Percentiles rank a stretch among this genome's conserved stretches.
Conservation (phyloP, 129 eudicot genomes). For the Artemisia annua region DNA sequence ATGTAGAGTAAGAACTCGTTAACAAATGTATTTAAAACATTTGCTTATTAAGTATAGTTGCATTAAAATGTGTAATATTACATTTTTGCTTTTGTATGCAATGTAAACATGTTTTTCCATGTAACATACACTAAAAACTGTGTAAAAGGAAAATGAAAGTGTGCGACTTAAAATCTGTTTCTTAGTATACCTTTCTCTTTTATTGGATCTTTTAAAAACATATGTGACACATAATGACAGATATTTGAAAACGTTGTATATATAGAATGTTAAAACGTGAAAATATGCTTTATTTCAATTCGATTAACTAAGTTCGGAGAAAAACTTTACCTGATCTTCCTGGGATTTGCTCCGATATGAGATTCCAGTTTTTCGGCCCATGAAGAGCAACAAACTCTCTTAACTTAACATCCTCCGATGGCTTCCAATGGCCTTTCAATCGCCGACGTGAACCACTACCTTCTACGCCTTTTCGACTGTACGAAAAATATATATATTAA, state of each 20-base stretch:
- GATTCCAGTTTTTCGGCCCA: slow-evolving; percentile 64
- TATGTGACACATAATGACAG: too few relatives aligned
- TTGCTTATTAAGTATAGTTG: background rate
- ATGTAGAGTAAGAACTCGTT: background rate
- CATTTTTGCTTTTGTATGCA: background rate
- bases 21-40: background rate
- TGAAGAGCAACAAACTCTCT: slow-evolving; percentile 46
- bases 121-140: background rate
- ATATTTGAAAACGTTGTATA: background rate
- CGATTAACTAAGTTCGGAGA: background rate
- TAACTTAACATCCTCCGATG: slow-evolving; percentile 53
- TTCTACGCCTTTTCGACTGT: slow-evolving; percentile 8
- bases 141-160: too few relatives aligned
- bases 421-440: slow-evolving; percentile 54
- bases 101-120: background rate
- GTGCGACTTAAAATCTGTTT: too few relatives aligned
- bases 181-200: too few relatives aligned
- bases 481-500: background rate
- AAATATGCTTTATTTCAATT: background rate
- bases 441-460: slow-evolving; percentile 7
- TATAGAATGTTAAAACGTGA: background rate
- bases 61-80: background rate
- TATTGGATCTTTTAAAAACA: too few relatives aligned
- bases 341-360: slow-evolving; percentile 46
- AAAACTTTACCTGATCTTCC: slow-evolving; percentile 52